Base-by-base conservation (phyloP, 345 rosid species). In the Pistacia atlantica region DNA sequence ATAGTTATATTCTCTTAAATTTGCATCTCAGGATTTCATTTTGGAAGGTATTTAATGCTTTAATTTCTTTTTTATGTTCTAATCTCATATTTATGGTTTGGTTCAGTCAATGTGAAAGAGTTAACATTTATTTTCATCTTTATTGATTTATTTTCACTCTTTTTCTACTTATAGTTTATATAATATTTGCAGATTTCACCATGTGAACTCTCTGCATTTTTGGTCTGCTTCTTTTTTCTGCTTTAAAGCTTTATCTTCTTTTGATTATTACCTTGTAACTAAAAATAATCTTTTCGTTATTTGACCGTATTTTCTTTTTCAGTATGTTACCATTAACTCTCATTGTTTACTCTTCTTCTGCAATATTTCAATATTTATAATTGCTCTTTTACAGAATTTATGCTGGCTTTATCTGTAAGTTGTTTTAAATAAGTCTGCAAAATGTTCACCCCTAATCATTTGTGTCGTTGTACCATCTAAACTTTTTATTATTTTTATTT, bases 241-340 rank as follows among this genome's bases (percentile, higher is more conserved):
- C 74, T 72, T 82, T 64, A 72, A 25, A n/a, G n/a, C 78, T 81
- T 83, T 85, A 54, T 81, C 80, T 83, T 79, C 76, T 83, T 85
- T 83, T 74, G 69, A 72, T 78, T 71, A 13, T 65, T 71, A 42
- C 76, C 66, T 85, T 78, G 82, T 75, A 69, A 74, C 62, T 75
- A 20, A 54, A 76, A 74, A 74, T 63, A 67, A 59, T 70, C 60
- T 68, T 78, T 73, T 75, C 22, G 20, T 54, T 69, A 11, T 38
- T 56, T 65, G 70, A 65, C 52, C 57, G 48, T 13, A 17, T 56
- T 35, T 20, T 37, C 37, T 49, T 38, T 63, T 62, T 52, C n/a
- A 31, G 0, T 51, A 4, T 48, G 28, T 18, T 59, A 49, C 35
- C 49, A 5, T 54, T 69, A 51, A 73, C 52, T 37, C 61, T 65